Evolutionary conservation across 2,329 filamentous ascomycete genomes (phyloP), one percentile per base, ranked within the genome.

Genomic region (Colletotrichum endophyticum): DNA sequence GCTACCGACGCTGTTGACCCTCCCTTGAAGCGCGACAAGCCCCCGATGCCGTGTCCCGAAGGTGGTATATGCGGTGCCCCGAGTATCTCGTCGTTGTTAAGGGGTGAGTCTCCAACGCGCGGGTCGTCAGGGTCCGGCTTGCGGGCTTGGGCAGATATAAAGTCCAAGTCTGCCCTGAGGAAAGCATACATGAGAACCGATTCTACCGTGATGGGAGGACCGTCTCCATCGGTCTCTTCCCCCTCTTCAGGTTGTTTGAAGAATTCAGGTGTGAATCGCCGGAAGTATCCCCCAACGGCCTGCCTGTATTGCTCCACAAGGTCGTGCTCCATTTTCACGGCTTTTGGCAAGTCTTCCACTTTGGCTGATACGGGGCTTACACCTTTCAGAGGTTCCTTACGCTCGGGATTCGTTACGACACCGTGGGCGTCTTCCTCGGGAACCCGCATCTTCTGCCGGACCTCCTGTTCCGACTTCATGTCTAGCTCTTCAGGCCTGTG

Each of bases 261-360:
- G 84, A 95, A 91, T 64, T 95, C 90, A 0, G 97, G 96, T 79
- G 92, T 93, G 87, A 99, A 99, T 59, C 97, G 93, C 76, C 95
- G 92, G 83, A 98, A 99, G 86, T 99, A 99, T 36, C 97, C 97
- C 64, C 97, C 97, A 8, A 99, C 94, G 0, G 95, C 93, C 76
- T 92, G 91, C 83, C 93, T 94, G 92, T 98, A 99, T 72, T 94
- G 91, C 49, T 90, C 87, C 30, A 98, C 90, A 12, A 99, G 89
- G 19, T 90, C 88, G 72, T 88, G 91, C 84, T 98, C 94, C 67
- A 98, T 87, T 72, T 92, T 87, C 73, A 93, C 87, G 15, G 95
- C 93, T 79, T 92, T 93, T 28, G 87, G 85, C 39, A 89, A 88
- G 80, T 93, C 90, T 49, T 88, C 89, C 22, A 87, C 87, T 69